phyloP scores from a whole-genome alignment of 1,284 basidiomycete genomes.

The Malassezia slooffiae region DNA sequence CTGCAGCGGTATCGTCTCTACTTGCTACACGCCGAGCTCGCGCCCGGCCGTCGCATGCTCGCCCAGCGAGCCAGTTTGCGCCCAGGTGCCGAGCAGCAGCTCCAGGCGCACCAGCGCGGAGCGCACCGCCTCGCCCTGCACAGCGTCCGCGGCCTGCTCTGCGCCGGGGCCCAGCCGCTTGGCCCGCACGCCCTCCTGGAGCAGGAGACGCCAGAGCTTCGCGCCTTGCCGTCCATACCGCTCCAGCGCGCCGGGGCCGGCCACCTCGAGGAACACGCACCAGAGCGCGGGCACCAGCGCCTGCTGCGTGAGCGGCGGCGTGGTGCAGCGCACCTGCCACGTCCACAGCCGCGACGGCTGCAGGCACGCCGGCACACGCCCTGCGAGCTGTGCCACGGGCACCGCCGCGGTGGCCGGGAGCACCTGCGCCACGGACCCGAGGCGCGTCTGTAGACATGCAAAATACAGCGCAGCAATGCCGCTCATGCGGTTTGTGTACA shows the following conservation, averaged over 20 bases:
- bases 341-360: constrained; percentile 34
- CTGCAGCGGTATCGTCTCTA: too few species aligned
- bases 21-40: constrained; percentile 9
- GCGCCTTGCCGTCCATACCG: constrained; percentile 31
- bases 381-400: constrained; percentile 4
- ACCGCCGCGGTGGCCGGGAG: constrained; percentile 8
- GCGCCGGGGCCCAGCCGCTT: constrained; percentile 22
- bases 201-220: constrained; percentile 30
- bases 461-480: constrained; percentile 83
- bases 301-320: constrained; percentile 29
- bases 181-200: constrained; percentile 23
- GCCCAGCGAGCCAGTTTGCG: constrained; percentile 17
- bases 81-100: constrained; percentile 46
- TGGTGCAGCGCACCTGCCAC: constrained; percentile 33
- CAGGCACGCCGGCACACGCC: constrained; percentile 18
- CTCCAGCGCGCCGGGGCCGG: constrained; percentile 17
- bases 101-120: constrained; percentile 34
- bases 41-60: constrained; percentile 10
- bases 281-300: constrained; percentile 33
- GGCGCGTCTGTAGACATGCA: constrained; percentile 54
- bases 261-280: constrained; percentile 37
- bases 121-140: constrained; percentile 15
- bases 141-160: constrained; percentile 1
- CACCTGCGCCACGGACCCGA: constrained; percentile 8
- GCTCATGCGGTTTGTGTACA: constrained; percentile 64